phyloP scores from a whole-genome alignment of 306 rosid species.

The Fagus crenata region DNA sequence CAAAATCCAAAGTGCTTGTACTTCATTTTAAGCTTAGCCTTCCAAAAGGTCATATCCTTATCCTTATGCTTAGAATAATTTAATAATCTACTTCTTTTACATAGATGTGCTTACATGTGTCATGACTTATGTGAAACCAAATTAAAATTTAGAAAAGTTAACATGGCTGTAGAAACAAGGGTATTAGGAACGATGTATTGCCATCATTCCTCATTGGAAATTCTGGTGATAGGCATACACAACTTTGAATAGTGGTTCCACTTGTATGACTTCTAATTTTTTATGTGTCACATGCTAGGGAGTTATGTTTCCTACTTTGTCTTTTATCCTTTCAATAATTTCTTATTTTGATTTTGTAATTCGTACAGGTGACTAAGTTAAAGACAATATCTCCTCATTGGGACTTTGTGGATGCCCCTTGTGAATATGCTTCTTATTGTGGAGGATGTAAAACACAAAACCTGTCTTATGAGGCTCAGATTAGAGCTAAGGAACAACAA shows the following conservation, averaged over 20 bases:
- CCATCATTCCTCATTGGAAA: background rate
- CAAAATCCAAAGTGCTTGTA: background rate
- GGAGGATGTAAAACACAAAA: conserved; percentile 95
- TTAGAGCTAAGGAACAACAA: conserved; percentile 84
- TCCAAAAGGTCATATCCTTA: no score
- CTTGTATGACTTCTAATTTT: background rate
- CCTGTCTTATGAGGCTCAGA: conserved; percentile 75
- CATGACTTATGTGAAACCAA: no score
- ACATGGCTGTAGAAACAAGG: background rate
- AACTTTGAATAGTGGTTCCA: background rate
- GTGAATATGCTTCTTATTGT: conserved; percentile 82
- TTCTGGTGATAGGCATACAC: background rate
- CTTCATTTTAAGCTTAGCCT: no score
- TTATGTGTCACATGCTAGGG: background rate
- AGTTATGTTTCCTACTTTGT: background rate
- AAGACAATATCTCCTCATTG: conserved; percentile 75
- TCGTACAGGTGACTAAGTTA: conserved; percentile 68
- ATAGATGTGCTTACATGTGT: no score
- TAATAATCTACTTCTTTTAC: background rate
- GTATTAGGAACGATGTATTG: background rate
- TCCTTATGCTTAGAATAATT: background rate
- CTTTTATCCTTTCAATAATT: background rate
- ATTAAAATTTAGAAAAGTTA: background rate
- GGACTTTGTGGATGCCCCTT: conserved; percentile 83
- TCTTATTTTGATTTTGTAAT: background rate